Percentiles rank a stretch among this genome's conserved stretches.
Evolutionary conservation across 148 eudicot genomes (phyloP).

Genomic region (Persicaria tinctoria): DNA sequence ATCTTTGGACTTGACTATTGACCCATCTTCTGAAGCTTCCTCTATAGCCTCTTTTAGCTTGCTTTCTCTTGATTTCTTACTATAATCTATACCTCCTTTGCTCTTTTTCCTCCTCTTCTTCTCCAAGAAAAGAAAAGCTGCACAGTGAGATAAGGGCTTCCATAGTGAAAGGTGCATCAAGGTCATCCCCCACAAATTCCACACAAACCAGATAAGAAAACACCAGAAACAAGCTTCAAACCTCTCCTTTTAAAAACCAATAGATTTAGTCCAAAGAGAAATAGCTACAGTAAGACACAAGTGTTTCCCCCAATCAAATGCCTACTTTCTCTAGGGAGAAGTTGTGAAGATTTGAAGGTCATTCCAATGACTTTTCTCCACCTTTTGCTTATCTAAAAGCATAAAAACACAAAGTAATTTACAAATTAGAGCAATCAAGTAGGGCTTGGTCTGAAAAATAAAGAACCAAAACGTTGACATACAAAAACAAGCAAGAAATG

Average conservation of each 20-base stretch:
- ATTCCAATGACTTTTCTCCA: too few species aligned
- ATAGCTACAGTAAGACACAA: too few species aligned
- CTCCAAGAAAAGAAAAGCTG: conserved; percentile 50
- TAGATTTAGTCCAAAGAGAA: not conserved
- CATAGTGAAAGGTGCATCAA: conserved; percentile 91
- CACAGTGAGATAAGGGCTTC: conserved; percentile 90
- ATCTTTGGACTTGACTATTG: conserved; percentile 63
- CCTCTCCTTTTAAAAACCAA: not conserved
- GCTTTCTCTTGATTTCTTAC: conserved; percentile 50
- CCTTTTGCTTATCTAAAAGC: too few species aligned
- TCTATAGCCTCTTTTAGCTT: conserved; percentile 90
- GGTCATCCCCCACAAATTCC: conserved; percentile 5
- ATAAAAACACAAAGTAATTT: too few species aligned
- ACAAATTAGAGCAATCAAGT: too few species aligned
- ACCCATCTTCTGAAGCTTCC: conserved; percentile 96
- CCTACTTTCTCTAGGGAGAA: too few species aligned
- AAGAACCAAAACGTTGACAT: too few species aligned
- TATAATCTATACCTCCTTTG: conserved; percentile 50
- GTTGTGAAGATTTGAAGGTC: too few species aligned
- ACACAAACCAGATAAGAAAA: conserved; percentile 4
- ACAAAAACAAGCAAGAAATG: not conserved
- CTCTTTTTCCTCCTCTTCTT: conserved; percentile 65
- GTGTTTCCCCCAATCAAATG: too few species aligned
- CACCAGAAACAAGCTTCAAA: not conserved
- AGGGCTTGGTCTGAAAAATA: too few species aligned